These are phyloP conservation scores for Bassia scoparia DNA, from an alignment of 148 eudicot species.

Conservation along the genomic window DNA sequence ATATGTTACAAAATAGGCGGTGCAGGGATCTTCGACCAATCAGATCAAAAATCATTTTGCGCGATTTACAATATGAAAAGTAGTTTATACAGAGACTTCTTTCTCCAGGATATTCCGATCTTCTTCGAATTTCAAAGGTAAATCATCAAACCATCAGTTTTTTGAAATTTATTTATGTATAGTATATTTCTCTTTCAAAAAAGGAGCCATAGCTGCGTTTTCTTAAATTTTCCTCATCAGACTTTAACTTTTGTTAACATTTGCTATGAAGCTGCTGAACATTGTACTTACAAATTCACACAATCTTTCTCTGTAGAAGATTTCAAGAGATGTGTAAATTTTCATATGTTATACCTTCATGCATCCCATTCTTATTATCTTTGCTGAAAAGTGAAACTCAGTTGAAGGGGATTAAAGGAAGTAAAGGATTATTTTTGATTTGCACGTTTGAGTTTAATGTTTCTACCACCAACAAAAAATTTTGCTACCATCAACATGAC, in stretches of 20 bases:
- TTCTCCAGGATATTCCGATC: slow-evolving; percentile 60
- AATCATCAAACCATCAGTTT: background rate
- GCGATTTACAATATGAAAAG: slow-evolving; percentile 65
- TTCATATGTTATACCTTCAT: background rate
- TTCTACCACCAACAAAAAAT: too few species aligned
- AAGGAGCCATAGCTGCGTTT: too few species aligned
- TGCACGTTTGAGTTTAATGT: too few species aligned
- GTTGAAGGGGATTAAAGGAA: too few species aligned
- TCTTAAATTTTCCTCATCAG: too few species aligned
- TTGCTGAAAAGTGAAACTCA: too few species aligned
- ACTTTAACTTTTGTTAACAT: too few species aligned
- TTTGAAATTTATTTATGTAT: background rate
- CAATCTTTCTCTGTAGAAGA: background rate
- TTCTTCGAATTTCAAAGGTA: slow-evolving; percentile 76
- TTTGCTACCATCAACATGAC: too few species aligned
- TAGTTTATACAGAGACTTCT: slow-evolving; percentile 59
- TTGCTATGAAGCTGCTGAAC: too few species aligned
- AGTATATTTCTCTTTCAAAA: background rate
- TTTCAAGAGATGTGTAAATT: background rate
- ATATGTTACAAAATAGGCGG: slow-evolving; percentile 60
- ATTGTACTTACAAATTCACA: too few species aligned
- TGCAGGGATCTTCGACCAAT: slow-evolving; percentile 51
- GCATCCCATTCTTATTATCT: too few species aligned
- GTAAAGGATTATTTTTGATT: too few species aligned
- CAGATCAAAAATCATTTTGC: slow-evolving; percentile 74